Conservation (phyloP, 2,329 filamentous ascomycete species). For the Sporothrix inflata region DNA sequence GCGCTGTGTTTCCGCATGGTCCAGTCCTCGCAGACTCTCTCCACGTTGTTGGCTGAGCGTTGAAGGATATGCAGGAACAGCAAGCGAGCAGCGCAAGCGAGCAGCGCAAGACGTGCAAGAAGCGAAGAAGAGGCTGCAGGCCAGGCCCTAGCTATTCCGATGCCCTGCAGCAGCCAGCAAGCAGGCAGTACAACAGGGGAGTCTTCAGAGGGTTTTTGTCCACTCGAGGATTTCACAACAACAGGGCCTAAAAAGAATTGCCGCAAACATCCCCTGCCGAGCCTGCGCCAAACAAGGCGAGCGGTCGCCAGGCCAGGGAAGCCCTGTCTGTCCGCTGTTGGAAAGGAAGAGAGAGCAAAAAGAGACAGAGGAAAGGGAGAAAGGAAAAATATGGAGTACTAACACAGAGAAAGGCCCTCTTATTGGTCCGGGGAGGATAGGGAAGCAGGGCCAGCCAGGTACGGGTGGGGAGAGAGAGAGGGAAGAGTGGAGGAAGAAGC, state of each 20-base stretch:
- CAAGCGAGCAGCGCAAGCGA: background rate
- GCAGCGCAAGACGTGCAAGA: background rate
- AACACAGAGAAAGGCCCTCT: background rate
- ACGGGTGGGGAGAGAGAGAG: constrained; percentile 5
- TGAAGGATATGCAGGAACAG: background rate
- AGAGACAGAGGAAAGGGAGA: background rate
- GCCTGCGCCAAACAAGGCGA: constrained; percentile 13
- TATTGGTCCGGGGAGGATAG: constrained; percentile 26
- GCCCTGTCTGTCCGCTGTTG: background rate
- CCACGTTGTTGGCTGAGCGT: background rate
- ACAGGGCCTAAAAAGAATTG: background rate
- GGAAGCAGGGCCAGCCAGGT: constrained; percentile 1
- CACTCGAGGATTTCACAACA: background rate
- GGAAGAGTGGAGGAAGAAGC: background rate
- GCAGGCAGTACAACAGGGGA: background rate
- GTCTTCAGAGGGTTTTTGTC: background rate
- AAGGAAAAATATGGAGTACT: constrained; percentile 1
- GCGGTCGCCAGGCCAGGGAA: constrained; percentile 5
- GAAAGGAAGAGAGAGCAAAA: background rate
- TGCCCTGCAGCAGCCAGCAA: background rate
- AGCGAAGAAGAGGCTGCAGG: background rate
- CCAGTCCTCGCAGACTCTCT: too few species aligned
- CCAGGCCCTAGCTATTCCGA: background rate
- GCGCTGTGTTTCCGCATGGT: too few species aligned
- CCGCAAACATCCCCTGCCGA: constrained; percentile 3